Conservation (phyloP, 352 stramenopile genomes). For the Phytophthora foliorum region DNA sequence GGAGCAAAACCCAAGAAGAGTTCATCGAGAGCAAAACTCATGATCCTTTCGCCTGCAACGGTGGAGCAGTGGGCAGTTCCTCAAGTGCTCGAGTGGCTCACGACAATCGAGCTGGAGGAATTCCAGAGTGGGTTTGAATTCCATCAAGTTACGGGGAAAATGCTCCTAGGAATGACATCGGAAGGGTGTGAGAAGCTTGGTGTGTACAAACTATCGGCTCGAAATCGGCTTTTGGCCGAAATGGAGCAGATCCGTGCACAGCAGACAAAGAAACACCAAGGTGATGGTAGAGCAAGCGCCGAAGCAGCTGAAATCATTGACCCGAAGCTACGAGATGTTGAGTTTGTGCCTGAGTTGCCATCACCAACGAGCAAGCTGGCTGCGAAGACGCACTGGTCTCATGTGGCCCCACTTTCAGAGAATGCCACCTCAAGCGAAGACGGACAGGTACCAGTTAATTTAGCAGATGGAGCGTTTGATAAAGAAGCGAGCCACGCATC, state of each 20-base stretch:
- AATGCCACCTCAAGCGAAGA: conserved; percentile 19
- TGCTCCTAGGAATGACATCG: conserved; percentile 53
- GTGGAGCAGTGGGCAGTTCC: conserved; percentile 60
- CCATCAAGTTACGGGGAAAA: conserved; percentile 72
- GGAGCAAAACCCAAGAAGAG: conserved; percentile 28
- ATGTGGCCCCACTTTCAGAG: conserved; percentile 65
- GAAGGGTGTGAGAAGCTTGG: conserved; percentile 64
- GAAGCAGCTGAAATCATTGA: conserved; percentile 63
- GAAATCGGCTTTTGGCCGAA: conserved; percentile 67
- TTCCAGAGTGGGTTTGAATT: conserved; percentile 80
- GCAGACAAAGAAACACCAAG: conserved; percentile 10
- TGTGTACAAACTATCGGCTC: conserved; percentile 59
- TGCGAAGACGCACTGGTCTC: conserved; percentile 71
- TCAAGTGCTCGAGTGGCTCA: conserved; percentile 78
- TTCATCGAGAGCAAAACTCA: conserved; percentile 10
- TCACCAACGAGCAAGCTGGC: conserved; percentile 39
- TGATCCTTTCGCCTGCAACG: conserved; percentile 46
- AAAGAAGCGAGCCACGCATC: conserved; percentile 79
- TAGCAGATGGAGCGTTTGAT: conserved; percentile 81
- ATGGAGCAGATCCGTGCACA: conserved; percentile 58
- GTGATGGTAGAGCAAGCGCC: not conserved
- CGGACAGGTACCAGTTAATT: conserved; percentile 65
- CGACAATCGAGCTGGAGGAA: conserved; percentile 65
- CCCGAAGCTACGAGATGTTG: conserved; percentile 57
- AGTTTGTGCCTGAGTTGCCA: conserved; percentile 31